Conservation (phyloP, 345 rosid genomes). For the Stellera chamaejasme region DNA sequence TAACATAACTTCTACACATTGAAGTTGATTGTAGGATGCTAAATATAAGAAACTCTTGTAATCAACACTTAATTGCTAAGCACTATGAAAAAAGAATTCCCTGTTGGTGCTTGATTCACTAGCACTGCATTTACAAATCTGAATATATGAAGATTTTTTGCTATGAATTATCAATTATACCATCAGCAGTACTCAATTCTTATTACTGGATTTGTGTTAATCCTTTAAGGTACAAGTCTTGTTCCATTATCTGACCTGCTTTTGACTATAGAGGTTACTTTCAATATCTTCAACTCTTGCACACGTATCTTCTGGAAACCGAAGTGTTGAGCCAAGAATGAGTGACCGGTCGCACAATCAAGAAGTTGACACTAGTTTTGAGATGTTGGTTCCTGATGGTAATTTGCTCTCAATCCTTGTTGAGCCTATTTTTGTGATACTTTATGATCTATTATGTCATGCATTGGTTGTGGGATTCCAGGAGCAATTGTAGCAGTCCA, state of each 20-base stretch:
- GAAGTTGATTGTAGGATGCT: too few relatives aligned
- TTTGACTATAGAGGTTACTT: slow-evolving; percentile 48
- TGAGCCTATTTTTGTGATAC: slow-evolving; percentile 9
- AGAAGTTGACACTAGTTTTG: slow-evolving; percentile 35
- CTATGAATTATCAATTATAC: too few relatives aligned
- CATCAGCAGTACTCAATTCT: not conserved
- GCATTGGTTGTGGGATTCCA: slow-evolving; percentile 19
- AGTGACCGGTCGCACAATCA: slow-evolving; percentile 27
- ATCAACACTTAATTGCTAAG: too few relatives aligned
- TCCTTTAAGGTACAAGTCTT: slow-evolving; percentile 10
- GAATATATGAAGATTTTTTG: too few relatives aligned
- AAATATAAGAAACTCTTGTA: too few relatives aligned
- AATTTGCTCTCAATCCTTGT: slow-evolving; percentile 16
- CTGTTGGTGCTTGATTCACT: too few relatives aligned
- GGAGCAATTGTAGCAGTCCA: slow-evolving; percentile 86
- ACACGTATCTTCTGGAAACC: slow-evolving; percentile 29
- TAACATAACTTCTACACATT: too few relatives aligned
- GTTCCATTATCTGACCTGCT: slow-evolving; percentile 18
- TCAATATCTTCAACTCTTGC: slow-evolving; percentile 55
- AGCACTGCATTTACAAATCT: too few relatives aligned
- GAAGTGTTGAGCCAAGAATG: slow-evolving; percentile 20
- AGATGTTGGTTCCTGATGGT: slow-evolving; percentile 73
- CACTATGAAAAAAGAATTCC: too few relatives aligned
- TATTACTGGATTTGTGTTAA: not conserved
- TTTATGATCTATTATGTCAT: slow-evolving; percentile 15